These are phyloP conservation scores for Lecanicillium sp. DNA, from an alignment of 2,329 filamentous ascomycete genomes.

Conservation along the genomic window DNA sequence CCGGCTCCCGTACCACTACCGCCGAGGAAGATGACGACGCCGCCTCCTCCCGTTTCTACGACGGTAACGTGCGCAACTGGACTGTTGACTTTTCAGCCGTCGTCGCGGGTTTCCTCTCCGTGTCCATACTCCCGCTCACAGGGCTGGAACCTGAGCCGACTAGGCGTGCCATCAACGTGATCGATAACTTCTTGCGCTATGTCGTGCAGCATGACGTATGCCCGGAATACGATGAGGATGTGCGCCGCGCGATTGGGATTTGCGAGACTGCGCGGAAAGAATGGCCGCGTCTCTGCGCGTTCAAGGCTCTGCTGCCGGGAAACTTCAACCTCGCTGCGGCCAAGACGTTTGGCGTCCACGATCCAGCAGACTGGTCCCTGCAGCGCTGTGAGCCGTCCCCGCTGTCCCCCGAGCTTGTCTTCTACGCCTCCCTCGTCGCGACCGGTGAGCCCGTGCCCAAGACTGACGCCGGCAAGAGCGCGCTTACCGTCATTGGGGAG, in stretches of 20 bases:
- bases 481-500: not conserved
- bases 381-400: slow-evolving; percentile 27
- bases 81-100: slow-evolving; percentile 75
- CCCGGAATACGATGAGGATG: slow-evolving; percentile 65
- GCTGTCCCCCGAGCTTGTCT: slow-evolving; percentile 35
- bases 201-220: slow-evolving; percentile 80
- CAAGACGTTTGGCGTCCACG: slow-evolving; percentile 51
- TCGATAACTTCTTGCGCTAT: slow-evolving; percentile 86
- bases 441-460: slow-evolving; percentile 26
- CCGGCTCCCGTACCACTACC: not conserved
- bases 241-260: slow-evolving; percentile 58
- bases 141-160: slow-evolving; percentile 51
- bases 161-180: slow-evolving; percentile 54
- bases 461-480: not conserved
- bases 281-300: slow-evolving; percentile 51
- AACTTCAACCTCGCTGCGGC: slow-evolving; percentile 74
- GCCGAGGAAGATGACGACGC: slow-evolving; percentile 29
- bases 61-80: slow-evolving; percentile 53
- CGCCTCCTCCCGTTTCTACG: slow-evolving; percentile 40
- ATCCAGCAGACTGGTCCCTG: slow-evolving; percentile 26
- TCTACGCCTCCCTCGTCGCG: slow-evolving; percentile 37
- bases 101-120: slow-evolving; percentile 71
- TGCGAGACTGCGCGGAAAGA: slow-evolving; percentile 64
- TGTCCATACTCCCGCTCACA: slow-evolving; percentile 46
- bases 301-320: slow-evolving; percentile 58